Percentiles rank a stretch among this genome's conserved stretches.
phyloP scores from a whole-genome alignment of 2,329 filamentous ascomycete species.

The Pseudogymnoascus sp. region DNA sequence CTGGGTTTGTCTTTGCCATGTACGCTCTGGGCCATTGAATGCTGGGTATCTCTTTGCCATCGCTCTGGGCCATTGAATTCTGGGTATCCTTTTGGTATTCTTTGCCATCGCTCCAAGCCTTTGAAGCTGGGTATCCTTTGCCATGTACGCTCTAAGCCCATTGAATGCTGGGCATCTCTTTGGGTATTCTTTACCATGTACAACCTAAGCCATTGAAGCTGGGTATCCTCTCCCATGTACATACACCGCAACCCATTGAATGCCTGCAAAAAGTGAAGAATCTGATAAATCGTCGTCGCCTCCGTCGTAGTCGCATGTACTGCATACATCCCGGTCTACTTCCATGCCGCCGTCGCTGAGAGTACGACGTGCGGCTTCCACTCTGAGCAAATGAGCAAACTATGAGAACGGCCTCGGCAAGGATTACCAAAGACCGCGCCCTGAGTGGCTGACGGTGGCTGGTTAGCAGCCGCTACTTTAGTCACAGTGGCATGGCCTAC shows the following conservation, averaged over 20 bases:
- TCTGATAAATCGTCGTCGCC: background rate
- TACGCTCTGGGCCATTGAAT: too few species aligned
- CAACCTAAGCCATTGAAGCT: too few species aligned
- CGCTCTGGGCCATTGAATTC: too few species aligned
- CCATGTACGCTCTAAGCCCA: too few species aligned
- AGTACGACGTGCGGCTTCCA: background rate
- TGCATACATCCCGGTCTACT: background rate
- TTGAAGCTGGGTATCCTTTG: background rate
- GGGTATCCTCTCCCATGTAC: background rate
- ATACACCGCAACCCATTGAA: background rate
- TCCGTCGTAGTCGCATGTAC: too few species aligned
- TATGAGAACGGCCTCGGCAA: background rate
- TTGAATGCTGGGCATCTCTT: background rate
- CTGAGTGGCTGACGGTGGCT: background rate
- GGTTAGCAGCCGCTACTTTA: background rate
- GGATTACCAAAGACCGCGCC: background rate
- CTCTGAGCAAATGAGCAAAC: background rate
- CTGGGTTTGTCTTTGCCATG: too few species aligned
- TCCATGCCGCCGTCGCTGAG: background rate
- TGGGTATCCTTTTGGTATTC: background rate
- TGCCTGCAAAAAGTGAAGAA: background rate
- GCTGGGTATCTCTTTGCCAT: too few species aligned
- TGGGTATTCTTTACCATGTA: background rate
- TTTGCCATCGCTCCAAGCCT: too few species aligned
- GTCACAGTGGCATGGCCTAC: background rate